Conservation (phyloP, 768 basidiomycete species). For the Kwoniella pini region DNA sequence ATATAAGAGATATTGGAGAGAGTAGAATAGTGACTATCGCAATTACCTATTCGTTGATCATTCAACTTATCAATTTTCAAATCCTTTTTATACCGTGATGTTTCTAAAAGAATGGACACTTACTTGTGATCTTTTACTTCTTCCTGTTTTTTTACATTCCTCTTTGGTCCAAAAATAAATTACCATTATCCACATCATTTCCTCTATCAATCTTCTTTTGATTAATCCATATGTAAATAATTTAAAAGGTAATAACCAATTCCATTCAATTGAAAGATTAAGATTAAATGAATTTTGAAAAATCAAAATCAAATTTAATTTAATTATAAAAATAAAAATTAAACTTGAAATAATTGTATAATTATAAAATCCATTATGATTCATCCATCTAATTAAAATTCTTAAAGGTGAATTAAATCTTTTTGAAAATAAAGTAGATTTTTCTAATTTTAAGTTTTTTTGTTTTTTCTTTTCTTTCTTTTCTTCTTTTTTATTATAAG, state of each 20-base stretch:
- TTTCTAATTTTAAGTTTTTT: slow-evolving; percentile 60
- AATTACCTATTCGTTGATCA: slow-evolving; percentile 66
- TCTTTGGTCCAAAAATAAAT: slow-evolving; percentile 65
- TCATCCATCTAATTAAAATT: background rate
- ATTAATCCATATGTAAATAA: slow-evolving; percentile 71
- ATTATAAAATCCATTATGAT: background rate
- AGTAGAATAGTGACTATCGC: slow-evolving; percentile 72
- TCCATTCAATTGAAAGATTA: slow-evolving; percentile 58
- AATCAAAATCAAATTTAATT: background rate
- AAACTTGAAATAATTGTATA: background rate
- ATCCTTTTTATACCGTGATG: slow-evolving; percentile 68
- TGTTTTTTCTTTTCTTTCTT: slow-evolving; percentile 69
- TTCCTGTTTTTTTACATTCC: slow-evolving; percentile 63
- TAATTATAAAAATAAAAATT: background rate
- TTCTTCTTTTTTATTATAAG: slow-evolving; percentile 54
- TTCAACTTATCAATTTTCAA: slow-evolving; percentile 53
- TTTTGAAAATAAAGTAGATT: background rate
- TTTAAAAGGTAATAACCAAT: no score
- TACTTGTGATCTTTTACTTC: slow-evolving; percentile 79
- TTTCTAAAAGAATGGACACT: slow-evolving; percentile 55
- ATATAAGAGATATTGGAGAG: slow-evolving; percentile 10
- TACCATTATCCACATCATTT: slow-evolving; percentile 73
- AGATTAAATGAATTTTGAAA: background rate
- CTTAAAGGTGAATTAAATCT: slow-evolving; percentile 2
- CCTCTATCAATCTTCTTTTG: slow-evolving; percentile 66